Evolutionary conservation across 371 early-diverging fungal species (phyloP).

Genomic region (Mortierella sp.): DNA sequence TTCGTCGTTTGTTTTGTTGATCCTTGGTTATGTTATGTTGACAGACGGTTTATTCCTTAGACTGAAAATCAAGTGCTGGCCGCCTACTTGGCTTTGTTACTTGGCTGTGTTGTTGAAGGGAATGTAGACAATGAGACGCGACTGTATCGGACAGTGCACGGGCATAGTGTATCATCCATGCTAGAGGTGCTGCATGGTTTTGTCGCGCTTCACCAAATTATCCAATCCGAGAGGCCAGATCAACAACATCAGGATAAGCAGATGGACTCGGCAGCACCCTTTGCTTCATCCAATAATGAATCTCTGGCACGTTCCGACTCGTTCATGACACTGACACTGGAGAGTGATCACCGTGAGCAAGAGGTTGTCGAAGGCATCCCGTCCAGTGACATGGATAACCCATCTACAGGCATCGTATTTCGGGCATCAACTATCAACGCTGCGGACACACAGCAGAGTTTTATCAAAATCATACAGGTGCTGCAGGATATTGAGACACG

Average conservation of each 20-base stretch:
- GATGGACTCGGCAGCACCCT: neutral
- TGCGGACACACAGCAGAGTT: conserved; percentile 19
- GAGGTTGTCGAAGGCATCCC: too few relatives aligned
- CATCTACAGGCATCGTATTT: conserved; percentile 3
- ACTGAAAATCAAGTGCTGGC: conserved; percentile 43
- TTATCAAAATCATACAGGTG: conserved; percentile 20
- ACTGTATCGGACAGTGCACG: conserved; percentile 12
- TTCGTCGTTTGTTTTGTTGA: neutral
- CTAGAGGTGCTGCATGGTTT: conserved; percentile 30
- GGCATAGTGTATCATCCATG: conserved; percentile 32
- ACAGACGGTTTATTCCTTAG: conserved; percentile 4
- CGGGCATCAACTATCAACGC: neutral
- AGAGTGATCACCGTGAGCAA: neutral
- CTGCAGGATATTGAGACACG: conserved; percentile 27
- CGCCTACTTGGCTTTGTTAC: conserved; percentile 43
- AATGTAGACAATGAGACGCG: conserved; percentile 23
- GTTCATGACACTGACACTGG: conserved; percentile 1
- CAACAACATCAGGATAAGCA: neutral
- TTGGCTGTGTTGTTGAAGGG: conserved; percentile 36
- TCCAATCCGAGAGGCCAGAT: neutral
- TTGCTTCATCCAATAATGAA: neutral
- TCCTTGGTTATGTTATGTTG: neutral
- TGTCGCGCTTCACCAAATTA: conserved; percentile 10
- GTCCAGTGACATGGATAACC: neutral
- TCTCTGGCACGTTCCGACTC: neutral